These are phyloP conservation scores for Spathaspora sp. DNA, from an alignment of 1,139 yeast genomes.

Conservation along the genomic window DNA sequence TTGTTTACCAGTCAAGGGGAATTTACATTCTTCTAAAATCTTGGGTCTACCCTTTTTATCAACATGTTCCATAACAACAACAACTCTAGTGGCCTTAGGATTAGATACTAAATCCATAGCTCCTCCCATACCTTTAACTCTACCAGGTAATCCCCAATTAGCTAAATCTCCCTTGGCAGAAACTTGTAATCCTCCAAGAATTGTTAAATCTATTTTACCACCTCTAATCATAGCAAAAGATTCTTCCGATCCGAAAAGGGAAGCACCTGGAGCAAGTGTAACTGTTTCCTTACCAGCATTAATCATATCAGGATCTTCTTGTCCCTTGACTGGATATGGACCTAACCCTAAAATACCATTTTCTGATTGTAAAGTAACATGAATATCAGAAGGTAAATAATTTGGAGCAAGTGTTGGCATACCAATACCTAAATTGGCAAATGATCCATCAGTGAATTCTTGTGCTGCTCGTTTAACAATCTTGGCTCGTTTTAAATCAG, in stretches of 20 bases:
- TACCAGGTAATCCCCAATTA: constrained; percentile 53
- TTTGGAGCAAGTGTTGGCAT: constrained; percentile 50
- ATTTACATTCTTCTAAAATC: constrained; percentile 40
- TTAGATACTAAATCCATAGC: constrained; percentile 55
- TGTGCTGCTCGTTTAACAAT: constrained; percentile 47
- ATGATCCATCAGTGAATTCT: constrained; percentile 43
- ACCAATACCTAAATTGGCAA: constrained; percentile 50
- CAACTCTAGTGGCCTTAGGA: constrained; percentile 46
- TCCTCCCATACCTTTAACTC: constrained; percentile 57
- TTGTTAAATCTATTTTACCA: constrained; percentile 45
- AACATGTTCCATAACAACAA: constrained; percentile 49
- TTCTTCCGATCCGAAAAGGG: constrained; percentile 51
- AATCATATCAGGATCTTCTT: constrained; percentile 48
- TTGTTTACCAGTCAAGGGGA: constrained; percentile 47
- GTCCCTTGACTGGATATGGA: constrained; percentile 43
- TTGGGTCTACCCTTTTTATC: constrained; percentile 49
- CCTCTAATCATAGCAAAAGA: constrained; percentile 51
- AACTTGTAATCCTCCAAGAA: constrained; percentile 52
- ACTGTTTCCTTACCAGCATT: constrained; percentile 56
- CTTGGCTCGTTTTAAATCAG: constrained; percentile 26
- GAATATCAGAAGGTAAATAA: constrained; percentile 35
- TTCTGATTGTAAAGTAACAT: constrained; percentile 47
- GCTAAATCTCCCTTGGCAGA: constrained; percentile 49
- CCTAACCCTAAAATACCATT: constrained; percentile 53
- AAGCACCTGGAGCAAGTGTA: constrained; percentile 44